Evolutionary conservation across 2,329 filamentous ascomycete genomes (phyloP).

Genomic region (Massarina eburnea): DNA sequence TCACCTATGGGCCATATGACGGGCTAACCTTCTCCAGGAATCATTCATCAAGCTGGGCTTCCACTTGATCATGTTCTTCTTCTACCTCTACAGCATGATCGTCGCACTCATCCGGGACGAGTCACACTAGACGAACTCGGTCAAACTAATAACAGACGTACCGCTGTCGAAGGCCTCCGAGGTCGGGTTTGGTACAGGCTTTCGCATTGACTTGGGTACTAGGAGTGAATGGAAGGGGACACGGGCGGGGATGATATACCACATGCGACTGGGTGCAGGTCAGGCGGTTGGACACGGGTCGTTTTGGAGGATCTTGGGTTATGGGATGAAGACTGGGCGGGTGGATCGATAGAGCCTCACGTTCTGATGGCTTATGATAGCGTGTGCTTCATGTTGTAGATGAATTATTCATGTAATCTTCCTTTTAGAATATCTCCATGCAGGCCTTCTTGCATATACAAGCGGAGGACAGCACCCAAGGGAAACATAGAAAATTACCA

Average conservation of each 20-base stretch:
- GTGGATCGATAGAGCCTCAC: conserved; percentile 18
- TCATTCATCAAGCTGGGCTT: conserved; percentile 99
- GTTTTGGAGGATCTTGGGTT: neutral
- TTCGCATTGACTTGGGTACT: neutral
- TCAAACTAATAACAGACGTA: neutral
- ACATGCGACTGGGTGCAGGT: conserved; percentile 2
- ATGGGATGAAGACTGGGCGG: conserved; percentile 1
- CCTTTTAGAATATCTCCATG: neutral
- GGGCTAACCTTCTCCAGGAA: conserved; percentile 72
- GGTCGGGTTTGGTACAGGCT: neutral
- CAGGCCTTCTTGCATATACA: neutral
- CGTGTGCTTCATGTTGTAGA: conserved; percentile 32
- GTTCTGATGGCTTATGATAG: conserved; percentile 38
- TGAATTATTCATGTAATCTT: conserved; percentile 12
- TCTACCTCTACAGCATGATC: conserved; percentile 99
- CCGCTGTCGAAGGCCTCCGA: neutral
- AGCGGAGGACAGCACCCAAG: neutral
- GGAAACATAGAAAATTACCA: too few species aligned
- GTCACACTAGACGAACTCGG: conserved; percentile 61
- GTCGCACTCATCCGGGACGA: conserved; percentile 97
- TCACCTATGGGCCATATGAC: too few species aligned
- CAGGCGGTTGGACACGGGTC: conserved; percentile 2
- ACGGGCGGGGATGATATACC: conserved; percentile 4
- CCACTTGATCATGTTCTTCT: conserved; percentile 99
- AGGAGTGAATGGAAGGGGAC: neutral